Base-by-base conservation (phyloP, 495 filamentous ascomycete genomes). In the Aspergillus diversus region DNA sequence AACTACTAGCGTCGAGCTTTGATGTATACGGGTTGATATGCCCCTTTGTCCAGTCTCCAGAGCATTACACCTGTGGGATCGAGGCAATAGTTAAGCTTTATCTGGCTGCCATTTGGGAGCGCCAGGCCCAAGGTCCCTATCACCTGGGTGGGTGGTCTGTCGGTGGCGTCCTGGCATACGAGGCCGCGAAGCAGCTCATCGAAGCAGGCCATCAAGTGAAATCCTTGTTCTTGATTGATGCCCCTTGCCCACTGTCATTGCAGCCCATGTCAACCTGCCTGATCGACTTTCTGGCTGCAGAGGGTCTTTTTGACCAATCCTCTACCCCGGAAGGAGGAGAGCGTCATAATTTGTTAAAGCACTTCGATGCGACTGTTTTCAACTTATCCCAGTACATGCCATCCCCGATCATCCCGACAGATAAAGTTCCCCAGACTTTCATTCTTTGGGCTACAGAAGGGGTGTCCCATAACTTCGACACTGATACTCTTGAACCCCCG, bases 61-160 rank as follows among this genome's bases (percentile, higher is more conserved):
- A 86, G 49, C 78, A 84, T 78, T 84, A 50, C 11, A 67, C 13
- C 1, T 7, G 37, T 39, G 33, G 47, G 4, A 27, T 62, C 31
- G 11, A 52, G 6, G 57, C 27, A 1, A 55, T 88, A 68, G 80
- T 80, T 0, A 66, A 78, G 37, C 79, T 78, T 55, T 92, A 85
- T 69, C 76, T 88, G 31, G 68, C 75, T 5, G 89, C 90, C 66
- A 88, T 92, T 57, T 82, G 82, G 64, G 81, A 83, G 2, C 84
- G 85, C 33, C 88, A 89, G 66, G 83, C 87, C 2, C 35, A 75
- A 1, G 90, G 90, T 7, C 90, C 90, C 0, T 93, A 92, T 67
- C 73, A 82, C 34, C 67, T 93, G 5, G 83, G 83, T 9, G 90
- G 90, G 51, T 79, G 79, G 80, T 79, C 81, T 43, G 66, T 74